These are phyloP conservation scores for Parathielavia appendiculata DNA, from an alignment of 495 filamentous ascomycete genomes.

Conservation along the genomic window DNA sequence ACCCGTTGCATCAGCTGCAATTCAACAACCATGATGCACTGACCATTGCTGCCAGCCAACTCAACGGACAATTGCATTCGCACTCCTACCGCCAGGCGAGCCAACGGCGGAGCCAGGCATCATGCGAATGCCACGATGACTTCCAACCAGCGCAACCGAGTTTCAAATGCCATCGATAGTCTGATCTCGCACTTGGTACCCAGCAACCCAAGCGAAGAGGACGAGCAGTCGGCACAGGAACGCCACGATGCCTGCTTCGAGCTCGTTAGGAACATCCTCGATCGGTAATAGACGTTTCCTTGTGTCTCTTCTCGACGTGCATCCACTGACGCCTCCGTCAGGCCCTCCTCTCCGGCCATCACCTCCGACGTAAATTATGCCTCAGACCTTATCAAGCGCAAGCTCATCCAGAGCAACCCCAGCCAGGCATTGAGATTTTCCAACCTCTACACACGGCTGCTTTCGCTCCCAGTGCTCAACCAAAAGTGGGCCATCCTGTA, in stretches of 20 bases:
- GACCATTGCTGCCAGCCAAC: too few species aligned
- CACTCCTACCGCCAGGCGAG: too few species aligned
- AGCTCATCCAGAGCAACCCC: conserved; percentile 70
- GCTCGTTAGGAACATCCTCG: conserved; percentile 45
- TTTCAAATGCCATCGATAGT: conserved; percentile 52
- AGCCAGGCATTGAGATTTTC: conserved; percentile 84
- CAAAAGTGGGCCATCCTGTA: conserved; percentile 97
- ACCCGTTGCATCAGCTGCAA: too few species aligned
- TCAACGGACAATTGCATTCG: too few species aligned
- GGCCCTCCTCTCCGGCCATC: conserved; percentile 32
- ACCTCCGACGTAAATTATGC: conserved; percentile 77
- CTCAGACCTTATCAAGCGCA: conserved; percentile 83
- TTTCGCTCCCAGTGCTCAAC: conserved; percentile 82
- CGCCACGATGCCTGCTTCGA: conserved; percentile 49
- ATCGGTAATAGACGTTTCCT: conserved; percentile 37
- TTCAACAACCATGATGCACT: too few species aligned
- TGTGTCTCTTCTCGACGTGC: not conserved
- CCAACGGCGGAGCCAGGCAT: conserved; percentile 10
- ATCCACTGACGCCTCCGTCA: conserved; percentile 20
- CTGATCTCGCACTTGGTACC: conserved; percentile 53
- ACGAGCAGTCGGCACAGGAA: conserved; percentile 46
- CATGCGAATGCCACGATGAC: conserved; percentile 40
- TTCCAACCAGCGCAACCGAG: conserved; percentile 40
- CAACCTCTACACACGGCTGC: conserved; percentile 78
- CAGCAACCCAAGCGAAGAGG: conserved; percentile 40